Percentiles rank a stretch among this genome's conserved stretches.
phyloP scores from a whole-genome alignment of 306 rosid genomes.

The Argentina anserina region DNA sequence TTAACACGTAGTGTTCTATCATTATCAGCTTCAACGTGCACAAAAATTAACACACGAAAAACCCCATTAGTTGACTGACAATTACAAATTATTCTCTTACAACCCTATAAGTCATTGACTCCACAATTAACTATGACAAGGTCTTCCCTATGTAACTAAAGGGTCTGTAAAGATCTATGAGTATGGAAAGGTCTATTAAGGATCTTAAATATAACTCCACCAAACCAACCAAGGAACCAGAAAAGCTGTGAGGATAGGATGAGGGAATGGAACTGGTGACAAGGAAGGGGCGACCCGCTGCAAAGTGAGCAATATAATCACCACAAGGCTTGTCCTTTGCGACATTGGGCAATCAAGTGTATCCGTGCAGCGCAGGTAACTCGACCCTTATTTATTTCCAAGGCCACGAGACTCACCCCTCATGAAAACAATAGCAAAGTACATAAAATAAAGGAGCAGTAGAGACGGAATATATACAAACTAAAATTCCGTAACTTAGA shows the following conservation, averaged over 20 bases:
- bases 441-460: neutral
- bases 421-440: neutral
- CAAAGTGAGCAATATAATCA: neutral
- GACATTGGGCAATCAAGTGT: no score
- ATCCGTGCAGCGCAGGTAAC: constrained; percentile 6
- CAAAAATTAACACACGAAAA: no score
- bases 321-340: neutral
- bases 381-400: neutral
- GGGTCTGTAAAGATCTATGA: no score
- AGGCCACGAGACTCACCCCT: neutral
- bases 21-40: no score
- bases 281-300: neutral
- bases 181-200: no score
- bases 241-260: neutral
- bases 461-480: neutral
- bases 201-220: no score
- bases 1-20: neutral
- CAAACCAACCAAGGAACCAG: neutral
- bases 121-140: no score
- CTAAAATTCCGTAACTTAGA: neutral
- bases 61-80: no score
- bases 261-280: constrained; percentile 9
- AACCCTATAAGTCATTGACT: no score
- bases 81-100: no score
- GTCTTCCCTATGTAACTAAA: no score